These are phyloP conservation scores for Aspergillus novoparasiticus DNA, from an alignment of 2,329 filamentous ascomycete genomes.

Conservation along the genomic window DNA sequence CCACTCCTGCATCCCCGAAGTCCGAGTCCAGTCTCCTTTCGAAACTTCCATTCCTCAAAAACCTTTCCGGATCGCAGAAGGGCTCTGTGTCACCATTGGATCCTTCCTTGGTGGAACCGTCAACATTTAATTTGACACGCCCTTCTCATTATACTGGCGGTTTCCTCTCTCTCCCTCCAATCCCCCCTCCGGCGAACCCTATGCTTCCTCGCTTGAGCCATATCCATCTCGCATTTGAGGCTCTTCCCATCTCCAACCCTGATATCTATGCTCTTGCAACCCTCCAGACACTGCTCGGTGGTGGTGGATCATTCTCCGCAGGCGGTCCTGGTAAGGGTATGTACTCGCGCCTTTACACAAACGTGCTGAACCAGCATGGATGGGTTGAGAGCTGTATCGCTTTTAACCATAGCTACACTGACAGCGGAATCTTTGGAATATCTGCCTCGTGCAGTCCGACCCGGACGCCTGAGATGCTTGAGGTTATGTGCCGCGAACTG, in stretches of 20 bases:
- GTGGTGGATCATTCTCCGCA: conserved; percentile 93
- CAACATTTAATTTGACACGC: conserved; percentile 59
- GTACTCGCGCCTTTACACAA: conserved; percentile 97
- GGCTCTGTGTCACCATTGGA: conserved; percentile 61
- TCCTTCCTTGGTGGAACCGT: conserved; percentile 46
- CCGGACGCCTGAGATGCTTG: conserved; percentile 79
- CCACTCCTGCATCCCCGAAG: conserved; percentile 41
- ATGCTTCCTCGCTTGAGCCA: conserved; percentile 81
- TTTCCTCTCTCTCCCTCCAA: conserved; percentile 80
- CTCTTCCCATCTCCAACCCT: conserved; percentile 81
- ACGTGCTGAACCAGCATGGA: conserved; percentile 94
- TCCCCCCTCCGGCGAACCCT: conserved; percentile 76
- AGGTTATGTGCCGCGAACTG: conserved; percentile 92
- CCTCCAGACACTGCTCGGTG: conserved; percentile 91
- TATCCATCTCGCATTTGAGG: conserved; percentile 95
- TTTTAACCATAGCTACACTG: conserved; percentile 97
- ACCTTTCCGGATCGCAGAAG: conserved; percentile 68
- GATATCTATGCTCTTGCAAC: conserved; percentile 97
- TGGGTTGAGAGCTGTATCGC: conserved; percentile 96
- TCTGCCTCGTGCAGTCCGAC: conserved; percentile 80
- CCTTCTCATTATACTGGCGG: conserved; percentile 90
- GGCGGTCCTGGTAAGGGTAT: conserved; percentile 98
- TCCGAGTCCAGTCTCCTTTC: conserved; percentile 70
- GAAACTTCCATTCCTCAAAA: conserved; percentile 88
- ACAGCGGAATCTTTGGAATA: conserved; percentile 94